Base-by-base conservation (phyloP, 495 filamentous ascomycete genomes). In the Trichoderma gamsii region DNA sequence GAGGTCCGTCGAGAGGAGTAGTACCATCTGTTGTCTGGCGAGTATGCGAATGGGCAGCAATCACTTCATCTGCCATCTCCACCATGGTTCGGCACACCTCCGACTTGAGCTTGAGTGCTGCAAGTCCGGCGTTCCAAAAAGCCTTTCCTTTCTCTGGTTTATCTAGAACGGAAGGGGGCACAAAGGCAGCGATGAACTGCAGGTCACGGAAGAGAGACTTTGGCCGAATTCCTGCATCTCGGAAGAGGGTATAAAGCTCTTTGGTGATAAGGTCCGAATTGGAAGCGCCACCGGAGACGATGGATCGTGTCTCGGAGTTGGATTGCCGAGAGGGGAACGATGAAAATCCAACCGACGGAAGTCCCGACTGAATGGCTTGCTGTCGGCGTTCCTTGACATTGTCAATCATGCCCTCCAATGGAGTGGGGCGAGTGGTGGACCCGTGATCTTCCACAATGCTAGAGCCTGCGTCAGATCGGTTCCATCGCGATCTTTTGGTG, bases 171-270 rank as follows among this genome's bases (percentile, higher is more conserved):
- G 88, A 83, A 11, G 88, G 80, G 8, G 95, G 90, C 29, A 97
- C 89, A 73, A 99, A 97, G 0, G 95, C 88, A 4, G 94, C 92
- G 71, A 99, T 96, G 74, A 91, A 97, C 74, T 99, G 95, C 11
- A 99, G 79, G 74, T 99, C 95, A 35, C 95, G 91, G 82, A 97
- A 98, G 0, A 99, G 83, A 0, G 94, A 94, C 77, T 90, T 91
- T 0, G 95, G 94, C 59, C 95, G 89, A 67, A 94, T 84, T 15
- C 89, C 84, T 6, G 85, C 77, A 72, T 92, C 86, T 52, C 89
- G 85, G 76, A 99, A 92, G 18, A 99, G 85, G 7, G 86, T 83
- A 66, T 93, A 88, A 1, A 99, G 79, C 9, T 92, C 85, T 63
- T 90, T 87, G 41, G 93, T 88, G 29, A 97, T 92, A 75, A 87